Base-by-base conservation (phyloP, 192 early-diverging fungal species). In the Backusella psychrophila region DNA sequence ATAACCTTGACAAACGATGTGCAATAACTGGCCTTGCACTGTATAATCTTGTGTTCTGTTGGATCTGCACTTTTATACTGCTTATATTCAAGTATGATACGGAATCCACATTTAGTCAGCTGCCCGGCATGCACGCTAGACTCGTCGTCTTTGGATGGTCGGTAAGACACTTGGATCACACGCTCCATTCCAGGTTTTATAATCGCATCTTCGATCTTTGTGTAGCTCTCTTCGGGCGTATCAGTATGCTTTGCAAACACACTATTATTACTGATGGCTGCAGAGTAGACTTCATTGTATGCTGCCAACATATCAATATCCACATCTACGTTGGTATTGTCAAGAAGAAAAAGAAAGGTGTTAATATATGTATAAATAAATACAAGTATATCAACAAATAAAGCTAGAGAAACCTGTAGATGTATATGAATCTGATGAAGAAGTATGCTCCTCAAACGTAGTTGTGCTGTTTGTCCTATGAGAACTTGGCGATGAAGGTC, bases 21-120 rank as follows among this genome's bases (percentile, higher is more conserved):
- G 78, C 97, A 98, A 26, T 90, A 91, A 36, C 94, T 87, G 0
- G 95, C 91, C 65, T 92, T 96, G 84, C 96, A 98, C 69, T 96
- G 94, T 34, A 99, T 87, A 33, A 89, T 89, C 78, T 95, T 96
- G 31, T 85, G 88, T 41, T 93, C 91, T 44, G 80, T 87, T 70
- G 76, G 75, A 33, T 80, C 44, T 66, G 69, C 71, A 83, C 53
- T 73, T 73, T 65, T 81, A 65, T 78, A 81, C 26, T 71, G 85
- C 26, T 81, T 82, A 69, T 89, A 90, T 34, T 90, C 78, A 39
- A 94, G 79, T n/a, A 92, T 88, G 42, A 95, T 89, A 26, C 88
- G 87, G 73, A 95, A 94, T 0, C 87, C 85, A 67, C 89, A 90
- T n/a, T 87, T 82, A 31, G 82, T 81, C 56, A 95, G 84, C 70